Percentiles rank a stretch among this genome's conserved stretches.
Conservation (phyloP, 2,329 filamentous ascomycete species). For the Colletotrichum cordylinicola region DNA sequence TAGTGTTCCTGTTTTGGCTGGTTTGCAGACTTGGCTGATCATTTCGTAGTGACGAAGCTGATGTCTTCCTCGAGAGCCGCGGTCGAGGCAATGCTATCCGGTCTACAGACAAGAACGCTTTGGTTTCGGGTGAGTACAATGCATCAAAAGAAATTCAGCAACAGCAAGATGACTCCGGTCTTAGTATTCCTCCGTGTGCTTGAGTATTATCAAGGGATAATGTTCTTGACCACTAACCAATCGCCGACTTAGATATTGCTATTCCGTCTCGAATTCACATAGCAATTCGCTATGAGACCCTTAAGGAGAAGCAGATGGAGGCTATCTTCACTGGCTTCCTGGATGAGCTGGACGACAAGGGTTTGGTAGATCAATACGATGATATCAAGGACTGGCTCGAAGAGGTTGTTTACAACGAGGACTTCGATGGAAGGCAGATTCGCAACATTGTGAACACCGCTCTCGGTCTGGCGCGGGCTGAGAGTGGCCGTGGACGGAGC, state of each 20-base stretch:
- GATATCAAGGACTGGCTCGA: slow-evolving; percentile 5
- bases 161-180: not conserved
- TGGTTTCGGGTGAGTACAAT: not conserved
- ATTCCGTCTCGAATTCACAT: not conserved
- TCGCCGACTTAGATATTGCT: not conserved
- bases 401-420: not conserved
- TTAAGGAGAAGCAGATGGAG: not conserved
- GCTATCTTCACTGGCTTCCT: slow-evolving; percentile 15
- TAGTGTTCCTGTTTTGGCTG: not conserved
- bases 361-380: not conserved
- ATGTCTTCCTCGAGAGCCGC: not conserved
- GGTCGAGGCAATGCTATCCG: not conserved
- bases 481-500: not conserved
- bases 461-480: not conserved
- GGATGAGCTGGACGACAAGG: not conserved
- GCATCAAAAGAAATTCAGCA: not conserved
- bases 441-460: slow-evolving; percentile 23
- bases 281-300: not conserved
- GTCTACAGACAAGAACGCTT: not conserved
- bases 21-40: not conserved
- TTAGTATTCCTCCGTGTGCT: not conserved
- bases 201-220: not conserved
- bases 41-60: not conserved
- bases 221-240: not conserved
- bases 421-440: slow-evolving; percentile 24